These are phyloP conservation scores for Hysterangium stoloniferum DNA, from an alignment of 768 basidiomycete species.

Conservation along the genomic window DNA sequence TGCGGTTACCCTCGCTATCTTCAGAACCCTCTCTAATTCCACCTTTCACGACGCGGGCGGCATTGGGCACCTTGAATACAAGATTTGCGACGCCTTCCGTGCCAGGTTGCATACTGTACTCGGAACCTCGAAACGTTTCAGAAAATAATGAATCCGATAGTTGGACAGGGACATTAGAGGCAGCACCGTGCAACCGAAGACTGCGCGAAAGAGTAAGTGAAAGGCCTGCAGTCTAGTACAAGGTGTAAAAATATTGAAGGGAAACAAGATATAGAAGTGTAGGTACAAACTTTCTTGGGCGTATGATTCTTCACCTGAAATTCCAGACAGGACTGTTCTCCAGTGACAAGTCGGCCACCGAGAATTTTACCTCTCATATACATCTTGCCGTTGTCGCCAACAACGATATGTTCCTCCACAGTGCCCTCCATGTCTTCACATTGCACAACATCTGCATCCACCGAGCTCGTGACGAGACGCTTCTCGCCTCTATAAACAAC, in stretches of 20 bases:
- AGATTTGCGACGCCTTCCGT: conserved; percentile 72
- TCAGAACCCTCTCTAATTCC: conserved; percentile 52
- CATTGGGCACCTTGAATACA: conserved; percentile 69
- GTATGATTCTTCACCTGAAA: conserved; percentile 80
- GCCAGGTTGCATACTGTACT: conserved; percentile 68
- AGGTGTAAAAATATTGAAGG: neutral
- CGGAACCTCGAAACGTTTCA: conserved; percentile 64
- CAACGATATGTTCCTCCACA: conserved; percentile 30
- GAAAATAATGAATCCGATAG: conserved; percentile 61
- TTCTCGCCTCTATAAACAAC: conserved; percentile 73
- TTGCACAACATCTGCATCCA: conserved; percentile 60
- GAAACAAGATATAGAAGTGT: conserved; percentile 5
- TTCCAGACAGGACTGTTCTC: conserved; percentile 64
- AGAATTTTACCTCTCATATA: conserved; percentile 66
- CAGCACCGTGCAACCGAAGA: conserved; percentile 36
- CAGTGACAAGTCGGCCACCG: conserved; percentile 56
- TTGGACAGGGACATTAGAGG: conserved; percentile 29
- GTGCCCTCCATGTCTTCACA: conserved; percentile 39
- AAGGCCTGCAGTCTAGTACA: conserved; percentile 56
- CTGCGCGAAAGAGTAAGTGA: conserved; percentile 52
- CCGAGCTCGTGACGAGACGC: conserved; percentile 54
- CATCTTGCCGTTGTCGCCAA: conserved; percentile 74
- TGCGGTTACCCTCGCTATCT: conserved; percentile 19
- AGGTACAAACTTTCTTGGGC: conserved; percentile 53
- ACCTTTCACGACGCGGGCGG: conserved; percentile 57